These are phyloP conservation scores for Eucalyptus regnans DNA, from an alignment of 345 rosid genomes.

Conservation along the genomic window DNA sequence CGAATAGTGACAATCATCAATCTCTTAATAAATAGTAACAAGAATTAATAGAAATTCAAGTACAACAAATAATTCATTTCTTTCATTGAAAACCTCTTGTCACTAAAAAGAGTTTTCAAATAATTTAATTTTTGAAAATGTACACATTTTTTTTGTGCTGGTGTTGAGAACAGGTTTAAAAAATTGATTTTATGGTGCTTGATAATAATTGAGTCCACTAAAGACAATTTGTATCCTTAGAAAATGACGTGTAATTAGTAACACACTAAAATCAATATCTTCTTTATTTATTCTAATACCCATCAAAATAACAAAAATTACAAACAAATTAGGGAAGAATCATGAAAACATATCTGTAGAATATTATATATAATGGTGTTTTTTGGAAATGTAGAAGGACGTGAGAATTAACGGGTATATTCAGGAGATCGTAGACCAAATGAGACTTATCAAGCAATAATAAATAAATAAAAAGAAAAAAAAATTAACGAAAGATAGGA, in stretches of 20 bases:
- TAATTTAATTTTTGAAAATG: background rate
- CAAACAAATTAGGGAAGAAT: background rate
- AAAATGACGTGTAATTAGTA: background rate
- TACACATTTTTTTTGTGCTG: background rate
- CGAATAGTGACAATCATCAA: rapidly evolving
- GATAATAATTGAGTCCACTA: background rate
- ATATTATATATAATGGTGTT: background rate
- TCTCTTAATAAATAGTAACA: background rate
- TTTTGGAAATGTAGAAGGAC: background rate
- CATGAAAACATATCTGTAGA: background rate
- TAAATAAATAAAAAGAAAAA: too few relatives aligned
- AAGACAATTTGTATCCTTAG: background rate
- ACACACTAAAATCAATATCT: background rate
- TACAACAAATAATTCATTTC: background rate
- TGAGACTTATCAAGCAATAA: background rate
- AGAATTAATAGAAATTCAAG: background rate
- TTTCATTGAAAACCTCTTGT: background rate
- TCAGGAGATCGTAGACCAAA: background rate
- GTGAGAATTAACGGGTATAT: background rate
- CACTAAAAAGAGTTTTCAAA: background rate
- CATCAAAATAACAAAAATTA: background rate
- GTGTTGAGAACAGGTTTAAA: background rate
- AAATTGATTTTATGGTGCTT: background rate
- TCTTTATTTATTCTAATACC: too few relatives aligned
- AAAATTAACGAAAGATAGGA: background rate